These are phyloP conservation scores for Stentor coeruleus DNA, from an alignment of 73 alveolate species.

Conservation along the genomic window DNA sequence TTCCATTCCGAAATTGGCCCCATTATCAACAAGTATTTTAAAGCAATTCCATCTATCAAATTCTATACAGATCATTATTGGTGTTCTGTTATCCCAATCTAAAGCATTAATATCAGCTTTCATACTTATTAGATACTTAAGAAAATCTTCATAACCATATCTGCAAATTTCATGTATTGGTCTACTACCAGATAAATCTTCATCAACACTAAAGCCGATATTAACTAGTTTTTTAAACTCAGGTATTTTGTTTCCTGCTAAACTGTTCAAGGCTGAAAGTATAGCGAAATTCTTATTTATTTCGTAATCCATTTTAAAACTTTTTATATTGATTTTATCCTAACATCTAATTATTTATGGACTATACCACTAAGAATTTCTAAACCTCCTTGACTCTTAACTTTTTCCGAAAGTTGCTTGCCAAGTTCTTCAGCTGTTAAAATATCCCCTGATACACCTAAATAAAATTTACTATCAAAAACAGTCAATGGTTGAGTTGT, in stretches of 20 bases:
- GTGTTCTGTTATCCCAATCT: background rate
- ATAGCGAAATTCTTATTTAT: too few species aligned
- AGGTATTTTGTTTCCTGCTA: background rate
- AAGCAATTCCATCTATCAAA: background rate
- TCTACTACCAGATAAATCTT: background rate
- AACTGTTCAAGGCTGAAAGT: background rate
- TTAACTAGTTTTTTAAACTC: background rate
- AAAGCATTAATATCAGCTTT: background rate
- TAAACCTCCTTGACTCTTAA: slow-evolving; percentile 40
- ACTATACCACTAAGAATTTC: slow-evolving; percentile 23
- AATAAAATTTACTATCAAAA: slow-evolving; percentile 23
- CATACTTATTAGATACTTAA: background rate
- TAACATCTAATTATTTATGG: too few species aligned
- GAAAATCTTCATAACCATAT: background rate
- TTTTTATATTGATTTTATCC: background rate
- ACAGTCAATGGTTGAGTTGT: slow-evolving; percentile 14
- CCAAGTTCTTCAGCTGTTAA: slow-evolving; percentile 14
- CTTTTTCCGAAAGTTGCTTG: slow-evolving; percentile 6
- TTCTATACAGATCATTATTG: background rate
- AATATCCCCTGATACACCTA: slow-evolving; percentile 14
- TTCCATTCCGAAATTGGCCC: too few species aligned
- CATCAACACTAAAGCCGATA: background rate
- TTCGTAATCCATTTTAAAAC: too few species aligned
- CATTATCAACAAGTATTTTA: background rate
- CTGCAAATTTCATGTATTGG: slow-evolving; percentile 10